Percentiles rank a stretch among this genome's conserved stretches.
These are phyloP conservation scores for Penicillium riverlandense DNA, from an alignment of 495 filamentous ascomycete genomes.

Conservation along the genomic window DNA sequence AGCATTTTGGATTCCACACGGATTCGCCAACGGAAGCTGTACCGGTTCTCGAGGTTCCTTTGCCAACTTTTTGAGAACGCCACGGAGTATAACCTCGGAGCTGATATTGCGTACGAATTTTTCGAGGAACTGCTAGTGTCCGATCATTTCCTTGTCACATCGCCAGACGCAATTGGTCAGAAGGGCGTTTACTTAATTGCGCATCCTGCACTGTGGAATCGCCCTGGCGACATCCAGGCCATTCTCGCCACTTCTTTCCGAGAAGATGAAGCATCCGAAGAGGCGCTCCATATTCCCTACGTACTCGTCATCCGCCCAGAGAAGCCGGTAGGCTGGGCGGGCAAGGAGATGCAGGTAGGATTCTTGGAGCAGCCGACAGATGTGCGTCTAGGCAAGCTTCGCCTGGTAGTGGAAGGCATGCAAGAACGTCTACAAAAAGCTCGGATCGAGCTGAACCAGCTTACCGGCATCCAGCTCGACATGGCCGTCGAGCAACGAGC, in stretches of 20 bases:
- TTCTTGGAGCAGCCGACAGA: conserved; percentile 76
- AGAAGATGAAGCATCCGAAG: conserved; percentile 61
- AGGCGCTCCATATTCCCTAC: conserved; percentile 65
- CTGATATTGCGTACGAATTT: conserved; percentile 59
- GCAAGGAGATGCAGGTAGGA: conserved; percentile 61
- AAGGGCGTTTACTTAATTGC: conserved; percentile 79
- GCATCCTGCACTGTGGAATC: conserved; percentile 66
- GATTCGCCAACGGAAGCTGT: conserved; percentile 83
- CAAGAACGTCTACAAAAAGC: conserved; percentile 72
- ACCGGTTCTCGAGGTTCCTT: conserved; percentile 79
- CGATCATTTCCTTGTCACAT: conserved; percentile 70
- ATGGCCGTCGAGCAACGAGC: conserved; percentile 87
- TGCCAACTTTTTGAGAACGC: conserved; percentile 93
- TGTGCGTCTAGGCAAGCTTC: conserved; percentile 77
- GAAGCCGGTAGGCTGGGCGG: conserved; percentile 70
- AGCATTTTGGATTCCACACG: conserved; percentile 90
- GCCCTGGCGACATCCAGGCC: conserved; percentile 70
- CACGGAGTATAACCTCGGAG: conserved; percentile 77
- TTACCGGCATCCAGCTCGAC: conserved; percentile 72
- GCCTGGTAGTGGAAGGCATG: conserved; percentile 85
- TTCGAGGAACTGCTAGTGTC: conserved; percentile 76
- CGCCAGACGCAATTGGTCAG: conserved; percentile 54
- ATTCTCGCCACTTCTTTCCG: conserved; percentile 86
- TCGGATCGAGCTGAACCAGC: conserved; percentile 64
- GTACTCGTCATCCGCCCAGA: conserved; percentile 81